Evolutionary conservation across 129 eudicot species (phyloP), one percentile per base, ranked within the genome.

Genomic region (carrot (Daucus carota)): DNA sequence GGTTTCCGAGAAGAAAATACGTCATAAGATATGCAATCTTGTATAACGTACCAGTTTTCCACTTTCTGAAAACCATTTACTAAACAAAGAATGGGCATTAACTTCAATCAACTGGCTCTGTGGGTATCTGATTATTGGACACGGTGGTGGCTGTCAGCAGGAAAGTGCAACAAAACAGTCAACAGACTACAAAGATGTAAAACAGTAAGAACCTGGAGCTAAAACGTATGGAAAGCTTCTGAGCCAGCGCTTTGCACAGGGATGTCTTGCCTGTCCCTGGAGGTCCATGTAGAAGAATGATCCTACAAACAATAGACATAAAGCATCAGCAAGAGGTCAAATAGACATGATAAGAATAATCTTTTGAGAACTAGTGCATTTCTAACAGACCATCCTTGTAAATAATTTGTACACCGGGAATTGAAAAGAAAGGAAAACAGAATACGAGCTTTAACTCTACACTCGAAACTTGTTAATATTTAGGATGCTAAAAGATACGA

Each of bases 201-300:
- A 67, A 29, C 17, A 34, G 54, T 60, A 71, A 74, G 57, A 81
- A 94, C 98, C 97, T 94, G 80, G 89, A 78, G 84, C 88, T 91
- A 77, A 94, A 89, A 77, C 96, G 96, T 79, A 94, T 89, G 33
- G 98, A 89, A 78, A 94, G 91, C 83, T 94, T 94, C 67, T 94
- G 98, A 73, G 98, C 98, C 82, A 94, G 73, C 28, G 98, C 98
- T 83, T 94, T 94, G 91, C 98, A 94, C 73, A 94, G 74, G 50
- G 98, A 94, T 60, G 98, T 94, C 83, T 94, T 94, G 65, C 98
- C 98, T 67, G 98, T 94, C 73, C 98, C 98, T 32, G 98, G 98
- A 77, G 98, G 98, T 77, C 98, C 98, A 85, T 94, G 98, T 76
- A 94, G 88, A 82, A 94, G 96, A 83, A 94, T 79, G 31, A 94